Base-by-base conservation (phyloP, 176 grass and related monocot species). In the Triticum aestivum region DNA sequence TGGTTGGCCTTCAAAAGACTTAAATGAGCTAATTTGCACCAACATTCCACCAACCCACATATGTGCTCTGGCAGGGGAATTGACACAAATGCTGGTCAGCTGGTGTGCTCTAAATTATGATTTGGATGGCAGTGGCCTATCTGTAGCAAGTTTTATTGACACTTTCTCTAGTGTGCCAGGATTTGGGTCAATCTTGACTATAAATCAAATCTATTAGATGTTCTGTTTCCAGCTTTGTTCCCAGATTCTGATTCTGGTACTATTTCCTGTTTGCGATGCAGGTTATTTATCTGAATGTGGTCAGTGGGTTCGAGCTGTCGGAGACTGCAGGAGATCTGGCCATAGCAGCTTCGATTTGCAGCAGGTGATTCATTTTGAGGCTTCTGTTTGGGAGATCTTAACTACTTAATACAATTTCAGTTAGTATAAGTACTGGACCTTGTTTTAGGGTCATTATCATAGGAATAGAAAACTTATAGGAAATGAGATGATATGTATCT, bases 251-350 rank as follows among this genome's bases (percentile, higher is more conserved):
- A 8, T 83, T 65, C 54, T 79, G 77, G 11, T 80, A 37, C 69
- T 77, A 73, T 35, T 77, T 79, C 77, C 75, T 72, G 15, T 83
- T 89, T 80, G 9, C 69, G 26, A 27, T 87, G 73, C 87, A 98
- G 96, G 67, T 79, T 75, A 86, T 96, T 87, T 98, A 91, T 94
- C 77, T 98, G 61, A 96, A 98, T 89, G 92, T 98, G 20, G 93
- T 98, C 61, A 92, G 96, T 90, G 96, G 96, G 45, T 86, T 91
- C n/a, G 74, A 92, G 69, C 74, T 98, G 85, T 47, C 87, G 80
- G 96, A 98, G 85, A 95, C 96, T 13, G 93, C 96, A 88, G 96
- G 93, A 75, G 96, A 98, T 90, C 87, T 98, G 70, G 96, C 96
- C 11, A 89, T 96, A 85, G 93, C 90, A 77, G 90, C 92, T 88